Conservation (phyloP, 352 stramenopile genomes). For the Hyaloperonospora arabidopsidis region DNA sequence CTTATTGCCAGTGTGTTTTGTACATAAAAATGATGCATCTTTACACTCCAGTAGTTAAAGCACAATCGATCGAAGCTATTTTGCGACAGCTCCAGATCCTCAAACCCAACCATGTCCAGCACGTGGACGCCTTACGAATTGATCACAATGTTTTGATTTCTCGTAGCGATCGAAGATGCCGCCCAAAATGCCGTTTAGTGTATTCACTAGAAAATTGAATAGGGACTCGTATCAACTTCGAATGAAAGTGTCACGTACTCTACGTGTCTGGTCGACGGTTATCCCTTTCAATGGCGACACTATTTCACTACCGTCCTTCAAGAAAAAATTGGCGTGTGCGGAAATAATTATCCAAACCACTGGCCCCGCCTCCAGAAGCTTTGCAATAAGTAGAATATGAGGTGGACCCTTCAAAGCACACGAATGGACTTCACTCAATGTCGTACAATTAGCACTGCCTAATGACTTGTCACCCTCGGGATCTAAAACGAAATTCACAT, state of each 20-base stretch:
- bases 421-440: conserved; percentile 33
- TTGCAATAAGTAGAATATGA: conserved; percentile 57
- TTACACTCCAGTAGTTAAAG: conserved; percentile 84
- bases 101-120: conserved; percentile 71
- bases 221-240: conserved; percentile 71
- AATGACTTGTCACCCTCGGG: conserved; percentile 53
- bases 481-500: conserved; percentile 69
- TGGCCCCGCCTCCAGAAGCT: conserved; percentile 65
- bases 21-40: conserved; percentile 73
- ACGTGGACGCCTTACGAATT: conserved; percentile 77
- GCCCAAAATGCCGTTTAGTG: conserved; percentile 70
- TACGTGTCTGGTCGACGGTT: conserved; percentile 60
- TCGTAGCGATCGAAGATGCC: conserved; percentile 80
- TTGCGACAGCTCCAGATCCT: conserved; percentile 43
- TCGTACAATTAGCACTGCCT: conserved; percentile 18
- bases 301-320: conserved; percentile 59
- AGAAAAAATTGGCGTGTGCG: conserved; percentile 75
- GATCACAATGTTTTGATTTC: conserved; percentile 76
- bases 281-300: conserved; percentile 78
- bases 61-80: conserved; percentile 77
- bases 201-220: conserved; percentile 73
- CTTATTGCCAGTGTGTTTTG: conserved; percentile 65
- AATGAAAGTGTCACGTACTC: conserved; percentile 70
- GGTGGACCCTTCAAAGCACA: conserved; percentile 59
- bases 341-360: conserved; percentile 84